Evolutionary conservation across 192 early-diverging fungal species (phyloP), one percentile per base, ranked within the genome.

Genomic region (Coemansia sp.): DNA sequence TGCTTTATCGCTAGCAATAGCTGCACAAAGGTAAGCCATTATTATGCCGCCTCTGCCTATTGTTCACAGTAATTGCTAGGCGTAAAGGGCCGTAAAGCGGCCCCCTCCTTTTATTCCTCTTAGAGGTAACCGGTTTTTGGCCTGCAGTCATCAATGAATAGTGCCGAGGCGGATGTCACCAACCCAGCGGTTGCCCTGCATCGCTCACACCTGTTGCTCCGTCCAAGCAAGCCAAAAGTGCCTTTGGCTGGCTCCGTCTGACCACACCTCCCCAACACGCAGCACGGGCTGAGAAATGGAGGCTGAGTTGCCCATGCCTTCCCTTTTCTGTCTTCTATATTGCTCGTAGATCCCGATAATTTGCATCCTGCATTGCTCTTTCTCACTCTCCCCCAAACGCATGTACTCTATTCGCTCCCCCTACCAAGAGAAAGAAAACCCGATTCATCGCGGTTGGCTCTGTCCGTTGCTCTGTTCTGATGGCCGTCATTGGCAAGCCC

Each of bases 261-360:
- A 48, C 53, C 33, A 13, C 13, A 13, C 53, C 19, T 7, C 59
- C 59, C 59, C 59, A 37, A 60, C 59, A 19, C 54, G 54, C 54
- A 57, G 31, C 54, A 34, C 36, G 11, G 37, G 59, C 36, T 36
- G 14, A 36, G 9, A 21, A 60, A 60, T n/a, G 59, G 59, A 35
- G 37, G 17, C 36, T 37, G 35, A 21, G 19, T 6, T 60, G 21
- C 4, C 41, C 62, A 46, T 48, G 54, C 8, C 53, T 50, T 54
- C 40, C 35, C 37, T 21, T 65, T 63, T 48, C 17, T 31, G 40
- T 62, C 39, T 34, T 27, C 44, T n/a, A 63, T 74, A 74, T 74
- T 74, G 61, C 61, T 67, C 19, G 59, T 21, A 59, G 75, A 82
- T 82, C 79, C 68, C 62, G 74, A 68, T 70, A 77, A 82, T 82